Percentiles rank a stretch among this genome's conserved stretches.
These are phyloP conservation scores for Leccinum subrobustum DNA, from an alignment of 1,284 basidiomycete species.

Conservation along the genomic window DNA sequence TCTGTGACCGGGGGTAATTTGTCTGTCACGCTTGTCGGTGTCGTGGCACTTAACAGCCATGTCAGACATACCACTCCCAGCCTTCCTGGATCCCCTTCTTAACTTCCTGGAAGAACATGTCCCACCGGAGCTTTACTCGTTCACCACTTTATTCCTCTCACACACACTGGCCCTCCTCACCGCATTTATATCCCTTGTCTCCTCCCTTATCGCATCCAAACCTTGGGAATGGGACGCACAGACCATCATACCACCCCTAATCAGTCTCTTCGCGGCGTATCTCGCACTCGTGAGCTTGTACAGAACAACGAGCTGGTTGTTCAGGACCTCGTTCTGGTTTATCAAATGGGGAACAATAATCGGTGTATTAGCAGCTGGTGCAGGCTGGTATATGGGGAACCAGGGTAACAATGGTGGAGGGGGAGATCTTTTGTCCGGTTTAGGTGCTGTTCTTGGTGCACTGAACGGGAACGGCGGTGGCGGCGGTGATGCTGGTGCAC, in stretches of 20 bases:
- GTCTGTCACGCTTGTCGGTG: constrained; percentile 19
- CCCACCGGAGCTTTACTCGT: constrained; percentile 53
- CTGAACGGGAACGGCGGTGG: constrained; percentile 40
- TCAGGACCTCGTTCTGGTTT: constrained; percentile 64
- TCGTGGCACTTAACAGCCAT: constrained; percentile 26
- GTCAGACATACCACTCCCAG: constrained; percentile 30
- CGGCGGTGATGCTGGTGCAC: constrained; percentile 32
- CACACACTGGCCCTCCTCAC: constrained; percentile 51
- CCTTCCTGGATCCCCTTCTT: constrained; percentile 51
- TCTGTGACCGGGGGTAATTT: constrained; percentile 16
- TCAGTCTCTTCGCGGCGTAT: constrained; percentile 70
- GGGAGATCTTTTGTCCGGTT: constrained; percentile 38
- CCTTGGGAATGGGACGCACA: constrained; percentile 65
- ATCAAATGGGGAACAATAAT: constrained; percentile 73
- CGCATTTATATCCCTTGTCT: constrained; percentile 47
- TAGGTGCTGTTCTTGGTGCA: constrained; percentile 44
- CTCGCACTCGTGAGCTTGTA: constrained; percentile 70
- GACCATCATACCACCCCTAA: constrained; percentile 66
- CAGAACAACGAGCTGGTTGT: constrained; percentile 71
- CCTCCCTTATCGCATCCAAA: constrained; percentile 46
- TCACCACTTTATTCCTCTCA: constrained; percentile 51
- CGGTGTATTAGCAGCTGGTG: constrained; percentile 46
- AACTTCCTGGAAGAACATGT: constrained; percentile 53
- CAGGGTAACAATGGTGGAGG: constrained; percentile 34
- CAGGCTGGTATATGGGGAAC: constrained; percentile 52